Evolutionary conservation across 495 filamentous ascomycete genomes (phyloP).

Genomic region (Xylaria scruposa): DNA sequence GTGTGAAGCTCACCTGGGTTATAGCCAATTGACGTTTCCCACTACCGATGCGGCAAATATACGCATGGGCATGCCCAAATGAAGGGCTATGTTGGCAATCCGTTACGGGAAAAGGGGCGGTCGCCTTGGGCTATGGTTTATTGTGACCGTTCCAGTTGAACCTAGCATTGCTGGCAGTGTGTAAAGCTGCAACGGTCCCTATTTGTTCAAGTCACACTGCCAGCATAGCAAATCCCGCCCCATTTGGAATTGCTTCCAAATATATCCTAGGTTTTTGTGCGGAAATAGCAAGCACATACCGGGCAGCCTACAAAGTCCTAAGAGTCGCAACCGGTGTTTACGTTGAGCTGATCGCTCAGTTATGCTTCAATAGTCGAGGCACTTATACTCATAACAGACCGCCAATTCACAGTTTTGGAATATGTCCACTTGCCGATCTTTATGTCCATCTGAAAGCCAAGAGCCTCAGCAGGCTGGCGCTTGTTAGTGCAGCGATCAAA

Average conservation of each 20-base stretch:
- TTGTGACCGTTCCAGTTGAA: neutral
- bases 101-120: neutral
- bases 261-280: slow-evolving; percentile 11
- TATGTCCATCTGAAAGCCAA: neutral
- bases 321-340: neutral
- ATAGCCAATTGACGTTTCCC: slow-evolving; percentile 12
- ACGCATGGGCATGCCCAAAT: slow-evolving; percentile 1
- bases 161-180: neutral
- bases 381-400: neutral
- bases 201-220: neutral
- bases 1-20: slow-evolving; percentile 1
- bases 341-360: neutral
- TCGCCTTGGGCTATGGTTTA: neutral
- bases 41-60: slow-evolving; percentile 4
- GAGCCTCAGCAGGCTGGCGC: slow-evolving; percentile 15
- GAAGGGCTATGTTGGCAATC: slow-evolving; percentile 1
- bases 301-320: neutral
- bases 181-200: neutral
- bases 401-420: neutral
- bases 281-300: neutral
- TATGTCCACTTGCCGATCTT: slow-evolving; percentile 2
- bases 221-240: neutral
- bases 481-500: slow-evolving; percentile 5
- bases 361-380: neutral
- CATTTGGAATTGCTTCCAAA: slow-evolving; percentile 26